Evolutionary conservation across 2,329 filamentous ascomycete genomes (phyloP), one percentile per base, ranked within the genome.

Genomic region (Fusarium sambucinum): DNA sequence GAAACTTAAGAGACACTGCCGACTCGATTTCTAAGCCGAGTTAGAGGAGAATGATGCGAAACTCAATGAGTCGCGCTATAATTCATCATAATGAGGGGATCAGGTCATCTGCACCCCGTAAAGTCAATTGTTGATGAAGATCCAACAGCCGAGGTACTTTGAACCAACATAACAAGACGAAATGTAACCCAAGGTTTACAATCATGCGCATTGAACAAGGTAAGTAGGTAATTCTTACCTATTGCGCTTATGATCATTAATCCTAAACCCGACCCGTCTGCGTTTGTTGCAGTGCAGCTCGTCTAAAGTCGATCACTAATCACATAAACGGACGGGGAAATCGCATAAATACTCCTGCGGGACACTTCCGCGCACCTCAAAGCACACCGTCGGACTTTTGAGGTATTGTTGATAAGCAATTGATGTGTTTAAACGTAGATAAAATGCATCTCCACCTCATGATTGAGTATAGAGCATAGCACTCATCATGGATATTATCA

Each of bases 231-330:
- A n/a, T 8, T 3, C 16, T 42, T 29, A 29, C 11, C 21, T 9
- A 3, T 12, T 23, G 38, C 41, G 35, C 17, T 17, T 48, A 25
- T 65, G 50, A 68, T 68, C 64, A 68, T 65, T 68, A 61, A 60
- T 68, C 51, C 13, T 10, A 53, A 38, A 35, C 23, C 41, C 29
- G 30, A 37, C 19, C 21, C 16, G 14, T 23, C 44, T 30, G 35
- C 23, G 23, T 5, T 13, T 45, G 21, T 21, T 25, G n/a, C 9
- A 17, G 7, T 14, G 16, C 21, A 13, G 21, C 8, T 47, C 30
- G 13, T 33, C 16, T 41, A 54, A 47, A 42, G 16, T 8, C n/a
- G 65, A 68, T 68, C 65, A 68, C 46, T 68, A 68, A 68, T 68
- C 65, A 65, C 12, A 10, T 19, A 38, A 33, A 25, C 46, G 4